phyloP scores from a whole-genome alignment of 345 rosid genomes.

The Cardamine occulta region DNA sequence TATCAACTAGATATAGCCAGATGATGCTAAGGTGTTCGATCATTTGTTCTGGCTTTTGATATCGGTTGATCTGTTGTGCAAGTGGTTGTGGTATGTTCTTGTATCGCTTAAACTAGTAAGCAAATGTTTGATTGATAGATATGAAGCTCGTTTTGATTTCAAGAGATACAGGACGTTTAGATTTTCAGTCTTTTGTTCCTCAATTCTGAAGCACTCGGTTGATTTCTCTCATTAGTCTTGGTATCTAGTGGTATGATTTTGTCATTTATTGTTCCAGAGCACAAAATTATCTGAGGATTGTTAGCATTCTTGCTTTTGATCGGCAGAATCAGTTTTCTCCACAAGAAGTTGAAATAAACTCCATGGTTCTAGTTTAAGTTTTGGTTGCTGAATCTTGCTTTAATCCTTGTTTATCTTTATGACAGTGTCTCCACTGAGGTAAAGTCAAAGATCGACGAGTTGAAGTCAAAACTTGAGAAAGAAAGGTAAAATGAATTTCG shows the following conservation, averaged over 20 bases:
- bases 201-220: neutral
- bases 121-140: slow-evolving; percentile 15
- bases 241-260: neutral
- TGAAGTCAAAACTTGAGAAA: slow-evolving; percentile 74
- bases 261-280: neutral
- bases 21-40: slow-evolving; percentile 30
- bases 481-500: slow-evolving; percentile 55
- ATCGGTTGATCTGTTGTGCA: slow-evolving; percentile 6
- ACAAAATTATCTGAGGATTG: neutral
- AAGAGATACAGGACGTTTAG: neutral
- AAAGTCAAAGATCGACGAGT: slow-evolving; percentile 64
- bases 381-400: slow-evolving; percentile 20
- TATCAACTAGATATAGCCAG: slow-evolving; percentile 6
- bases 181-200: neutral
- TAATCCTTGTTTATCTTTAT: slow-evolving; percentile 23
- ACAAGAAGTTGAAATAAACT: neutral
- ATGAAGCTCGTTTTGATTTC: slow-evolving; percentile 16
- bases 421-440: slow-evolving; percentile 74
- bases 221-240: neutral
- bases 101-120: neutral
- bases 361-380: neutral
- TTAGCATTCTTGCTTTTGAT: slow-evolving; percentile 1
- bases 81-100: neutral
- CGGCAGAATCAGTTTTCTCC: slow-evolving; percentile 11
- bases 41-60: slow-evolving; percentile 14